Conservation (phyloP, 164 flowering plant genomes). For the Magnolia changhungtana region DNA sequence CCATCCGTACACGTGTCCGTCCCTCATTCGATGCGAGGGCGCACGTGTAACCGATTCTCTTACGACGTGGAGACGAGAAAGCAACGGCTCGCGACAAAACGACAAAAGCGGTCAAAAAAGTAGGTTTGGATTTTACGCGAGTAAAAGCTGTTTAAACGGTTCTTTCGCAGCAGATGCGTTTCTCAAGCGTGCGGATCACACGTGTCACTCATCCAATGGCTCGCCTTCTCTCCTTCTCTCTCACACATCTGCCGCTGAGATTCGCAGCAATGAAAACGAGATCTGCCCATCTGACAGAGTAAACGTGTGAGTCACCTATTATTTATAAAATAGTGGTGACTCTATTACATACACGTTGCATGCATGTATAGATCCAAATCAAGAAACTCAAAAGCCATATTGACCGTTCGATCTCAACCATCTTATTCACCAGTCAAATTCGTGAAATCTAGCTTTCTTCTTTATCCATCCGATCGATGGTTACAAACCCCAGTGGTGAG, state of each 20-base stretch:
- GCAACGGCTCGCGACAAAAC: neutral
- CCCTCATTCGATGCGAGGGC: neutral
- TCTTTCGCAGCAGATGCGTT: neutral
- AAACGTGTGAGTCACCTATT: neutral
- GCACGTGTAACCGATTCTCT: neutral
- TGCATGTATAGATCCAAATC: neutral
- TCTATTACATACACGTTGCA: neutral
- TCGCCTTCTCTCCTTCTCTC: neutral
- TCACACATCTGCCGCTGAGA: neutral
- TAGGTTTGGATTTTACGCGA: neutral
- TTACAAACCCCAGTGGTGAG: too few species aligned
- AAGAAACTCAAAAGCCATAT: neutral
- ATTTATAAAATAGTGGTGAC: neutral
- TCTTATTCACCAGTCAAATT: too few species aligned
- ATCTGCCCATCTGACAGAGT: neutral
- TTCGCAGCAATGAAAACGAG: constrained; percentile 7
- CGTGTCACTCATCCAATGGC: neutral
- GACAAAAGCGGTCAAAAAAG: neutral
- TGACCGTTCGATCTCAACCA: too few species aligned
- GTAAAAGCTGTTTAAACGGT: neutral
- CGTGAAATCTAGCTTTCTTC: too few species aligned
- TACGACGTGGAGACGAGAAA: neutral
- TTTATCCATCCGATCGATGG: too few species aligned
- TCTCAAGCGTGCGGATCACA: neutral
- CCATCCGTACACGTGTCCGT: neutral